These are phyloP conservation scores for Testicularia cyperi DNA, from an alignment of 1,284 basidiomycete species.

Conservation along the genomic window DNA sequence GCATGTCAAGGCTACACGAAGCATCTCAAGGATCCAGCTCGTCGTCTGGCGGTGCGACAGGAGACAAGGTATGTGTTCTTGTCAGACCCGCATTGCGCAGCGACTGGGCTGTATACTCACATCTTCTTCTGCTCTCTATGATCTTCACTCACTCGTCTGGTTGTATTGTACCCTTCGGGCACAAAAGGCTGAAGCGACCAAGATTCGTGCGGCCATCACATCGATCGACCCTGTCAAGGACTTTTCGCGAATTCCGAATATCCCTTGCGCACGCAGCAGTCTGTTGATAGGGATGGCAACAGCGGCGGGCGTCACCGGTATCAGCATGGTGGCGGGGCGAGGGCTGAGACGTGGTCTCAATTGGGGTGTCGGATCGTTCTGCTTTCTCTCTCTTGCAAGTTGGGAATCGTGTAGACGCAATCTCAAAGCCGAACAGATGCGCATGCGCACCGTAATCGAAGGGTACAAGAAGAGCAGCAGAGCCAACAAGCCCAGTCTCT, in stretches of 20 bases:
- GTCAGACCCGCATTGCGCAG: too few species aligned
- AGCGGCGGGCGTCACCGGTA: slow-evolving; percentile 34
- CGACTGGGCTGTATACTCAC: too few species aligned
- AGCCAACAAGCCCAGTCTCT: slow-evolving; percentile 3
- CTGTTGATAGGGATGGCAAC: slow-evolving; percentile 42
- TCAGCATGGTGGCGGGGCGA: slow-evolving; percentile 33
- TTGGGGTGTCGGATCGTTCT: slow-evolving; percentile 45
- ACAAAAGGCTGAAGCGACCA: slow-evolving; percentile 27
- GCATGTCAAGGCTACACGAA: slow-evolving; percentile 28
- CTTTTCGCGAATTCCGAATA: slow-evolving; percentile 14
- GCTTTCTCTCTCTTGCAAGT: slow-evolving; percentile 25
- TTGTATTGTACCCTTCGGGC: too few species aligned
- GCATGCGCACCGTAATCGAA: slow-evolving; percentile 42
- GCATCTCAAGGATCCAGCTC: slow-evolving; percentile 2
- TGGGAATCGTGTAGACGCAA: slow-evolving; percentile 40
- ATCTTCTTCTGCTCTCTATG: neutral
- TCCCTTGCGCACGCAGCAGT: slow-evolving; percentile 34
- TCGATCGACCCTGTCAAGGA: slow-evolving; percentile 24
- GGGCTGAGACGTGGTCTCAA: slow-evolving; percentile 35
- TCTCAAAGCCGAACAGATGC: slow-evolving; percentile 26
- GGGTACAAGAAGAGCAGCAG: slow-evolving; percentile 6
- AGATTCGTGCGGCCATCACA: slow-evolving; percentile 21
- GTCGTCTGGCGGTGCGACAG: slow-evolving; percentile 1
- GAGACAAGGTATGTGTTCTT: slow-evolving; percentile 10
- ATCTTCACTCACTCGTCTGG: neutral